Base-by-base conservation (phyloP, 2,329 filamentous ascomycete genomes). In the Phoma herbarum region DNA sequence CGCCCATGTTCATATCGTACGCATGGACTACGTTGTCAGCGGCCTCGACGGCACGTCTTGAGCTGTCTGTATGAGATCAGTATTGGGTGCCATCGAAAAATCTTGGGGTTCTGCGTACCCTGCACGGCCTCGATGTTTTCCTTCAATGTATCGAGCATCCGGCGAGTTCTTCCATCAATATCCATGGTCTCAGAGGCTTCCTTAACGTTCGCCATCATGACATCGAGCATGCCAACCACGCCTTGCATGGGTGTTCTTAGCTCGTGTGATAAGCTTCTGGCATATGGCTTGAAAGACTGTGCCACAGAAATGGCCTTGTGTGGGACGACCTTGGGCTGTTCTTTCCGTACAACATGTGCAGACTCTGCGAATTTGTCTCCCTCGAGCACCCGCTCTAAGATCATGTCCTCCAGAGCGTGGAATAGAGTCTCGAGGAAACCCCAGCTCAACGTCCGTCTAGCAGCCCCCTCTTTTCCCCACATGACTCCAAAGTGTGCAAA, bases 21-120 rank as follows among this genome's bases (percentile, higher is more conserved):
- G 89, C 89, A 74, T 91, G 88, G 10, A 91, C 88, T 18, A 91
- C 88, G 65, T 91, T 91, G 72, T 91, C 89, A 8, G 89, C 89
- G 20, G 89, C 89, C 74, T 91, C 89, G 4, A 91, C 87, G 1
- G 89, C 89, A 59, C 89, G 82, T 69, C 88, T 84, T 53, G 89
- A 89, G 71, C 88, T 90, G 69, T 91, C 89, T 87, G 63, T 67
- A 23, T 45, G 52, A 29, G 20, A 50, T 70, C 25, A 68, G 60
- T 25, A 57, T 44, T 23, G 20, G n/a, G n/a, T 47, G 7, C 46
- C n/a, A 10, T 8, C 26, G n/a, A 35, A 9, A 25, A 7, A 33
- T 14, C 8, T 8, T 3, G 22, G 9, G 5, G 67, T 76, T 48
- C 70, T 39, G 85, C 79, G 57, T 67, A 86, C 85, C 85, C 82